phyloP scores from a whole-genome alignment of 257 asterid genomes.

The Cruciata laevipes region DNA sequence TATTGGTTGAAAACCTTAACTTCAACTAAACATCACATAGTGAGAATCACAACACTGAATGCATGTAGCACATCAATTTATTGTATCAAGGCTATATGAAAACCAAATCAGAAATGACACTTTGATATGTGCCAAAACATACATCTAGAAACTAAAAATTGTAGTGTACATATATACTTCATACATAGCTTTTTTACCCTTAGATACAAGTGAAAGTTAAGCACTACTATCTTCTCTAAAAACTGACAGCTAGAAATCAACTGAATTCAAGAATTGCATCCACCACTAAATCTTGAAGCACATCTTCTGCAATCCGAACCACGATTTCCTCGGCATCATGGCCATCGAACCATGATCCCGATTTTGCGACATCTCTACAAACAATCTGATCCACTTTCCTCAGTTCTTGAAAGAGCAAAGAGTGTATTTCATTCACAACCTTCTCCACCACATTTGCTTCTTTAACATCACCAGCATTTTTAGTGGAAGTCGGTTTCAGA shows the following conservation, averaged over 20 bases:
- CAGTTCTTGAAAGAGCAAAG: slow-evolving; percentile 32
- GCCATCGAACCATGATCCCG: slow-evolving; percentile 54
- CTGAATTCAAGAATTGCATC: slow-evolving; percentile 36
- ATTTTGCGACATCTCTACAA: slow-evolving; percentile 32
- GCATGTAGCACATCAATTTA: background rate
- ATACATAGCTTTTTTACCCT: background rate
- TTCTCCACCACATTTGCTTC: slow-evolving; percentile 42
- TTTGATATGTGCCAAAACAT: background rate
- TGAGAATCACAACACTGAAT: no score
- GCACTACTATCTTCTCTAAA: background rate
- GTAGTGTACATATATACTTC: background rate
- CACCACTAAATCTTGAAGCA: slow-evolving; percentile 49
- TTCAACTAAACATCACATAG: no score
- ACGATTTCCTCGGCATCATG: slow-evolving; percentile 37
- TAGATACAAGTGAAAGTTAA: background rate
- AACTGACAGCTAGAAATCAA: background rate
- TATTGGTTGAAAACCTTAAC: background rate
- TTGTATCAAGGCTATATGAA: background rate
- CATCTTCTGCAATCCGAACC: slow-evolving; percentile 45
- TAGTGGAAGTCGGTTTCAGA: slow-evolving; percentile 26
- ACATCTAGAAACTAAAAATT: background rate
- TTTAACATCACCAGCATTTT: slow-evolving; percentile 16
- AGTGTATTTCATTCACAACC: slow-evolving; percentile 46
- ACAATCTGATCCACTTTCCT: slow-evolving; percentile 46
- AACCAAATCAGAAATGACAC: background rate